phyloP scores from a whole-genome alignment of 108 stramenopile genomes.

The Cyclotella baltica region DNA sequence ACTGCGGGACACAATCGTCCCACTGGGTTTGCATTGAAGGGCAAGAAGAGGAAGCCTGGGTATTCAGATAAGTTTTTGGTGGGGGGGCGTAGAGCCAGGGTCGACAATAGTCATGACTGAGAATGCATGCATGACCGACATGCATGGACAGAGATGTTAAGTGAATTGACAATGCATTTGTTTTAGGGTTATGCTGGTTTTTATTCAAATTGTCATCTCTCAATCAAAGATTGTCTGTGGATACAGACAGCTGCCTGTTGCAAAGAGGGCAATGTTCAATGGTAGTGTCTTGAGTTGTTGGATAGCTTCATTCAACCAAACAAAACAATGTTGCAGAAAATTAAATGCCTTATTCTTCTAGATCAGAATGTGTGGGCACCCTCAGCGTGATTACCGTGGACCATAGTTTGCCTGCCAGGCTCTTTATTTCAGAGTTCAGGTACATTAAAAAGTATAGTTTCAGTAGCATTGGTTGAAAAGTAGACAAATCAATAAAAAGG shows the following conservation, averaged over 20 bases:
- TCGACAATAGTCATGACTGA: slow-evolving; percentile 6
- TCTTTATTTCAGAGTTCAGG: too few relatives aligned
- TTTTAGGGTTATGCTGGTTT: background rate
- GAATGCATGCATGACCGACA: too few relatives aligned
- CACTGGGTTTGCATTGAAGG: slow-evolving; percentile 13
- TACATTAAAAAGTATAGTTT: too few relatives aligned
- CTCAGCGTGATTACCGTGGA: too few relatives aligned
- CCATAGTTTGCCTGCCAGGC: too few relatives aligned
- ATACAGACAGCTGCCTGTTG: slow-evolving; percentile 7
- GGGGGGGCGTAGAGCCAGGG: background rate
- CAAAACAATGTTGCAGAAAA: too few relatives aligned
- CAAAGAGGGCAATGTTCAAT: slow-evolving; percentile 24
- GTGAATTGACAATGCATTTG: background rate
- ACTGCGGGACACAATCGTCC: slow-evolving; percentile 21
- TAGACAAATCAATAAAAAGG: too few relatives aligned
- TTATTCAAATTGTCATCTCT: too few relatives aligned
- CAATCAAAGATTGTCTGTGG: background rate
- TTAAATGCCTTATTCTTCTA: too few relatives aligned
- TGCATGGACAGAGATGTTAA: background rate
- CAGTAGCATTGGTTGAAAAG: too few relatives aligned
- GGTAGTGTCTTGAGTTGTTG: slow-evolving; percentile 3
- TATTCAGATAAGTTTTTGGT: background rate
- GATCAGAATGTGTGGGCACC: too few relatives aligned
- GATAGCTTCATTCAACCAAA: too few relatives aligned
- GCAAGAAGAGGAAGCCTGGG: background rate